Percentiles rank a stretch among this genome's conserved stretches.
Evolutionary conservation across 2,329 filamentous ascomycete genomes (phyloP).

Genomic region (Fusarium equiseti): DNA sequence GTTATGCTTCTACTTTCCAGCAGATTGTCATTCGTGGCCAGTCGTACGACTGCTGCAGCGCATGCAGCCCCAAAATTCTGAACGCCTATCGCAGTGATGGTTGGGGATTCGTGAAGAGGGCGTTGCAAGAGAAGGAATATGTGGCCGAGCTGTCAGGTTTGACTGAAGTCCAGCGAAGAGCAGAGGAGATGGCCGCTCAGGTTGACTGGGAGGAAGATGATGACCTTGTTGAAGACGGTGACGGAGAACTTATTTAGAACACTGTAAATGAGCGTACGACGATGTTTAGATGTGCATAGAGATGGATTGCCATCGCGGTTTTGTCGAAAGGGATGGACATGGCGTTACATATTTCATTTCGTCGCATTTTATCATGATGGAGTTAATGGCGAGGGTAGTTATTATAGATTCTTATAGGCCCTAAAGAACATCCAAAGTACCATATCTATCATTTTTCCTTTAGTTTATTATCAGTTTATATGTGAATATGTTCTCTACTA

Average conservation of each 20-base stretch:
- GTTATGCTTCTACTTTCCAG: slow-evolving; percentile 79
- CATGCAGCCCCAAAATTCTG: slow-evolving; percentile 79
- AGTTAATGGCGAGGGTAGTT: slow-evolving; percentile 4
- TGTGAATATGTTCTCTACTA: not conserved
- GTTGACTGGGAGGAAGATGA: slow-evolving; percentile 73
- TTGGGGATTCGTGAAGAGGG: slow-evolving; percentile 82
- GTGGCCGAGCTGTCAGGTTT: slow-evolving; percentile 81
- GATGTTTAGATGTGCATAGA: slow-evolving; percentile 5
- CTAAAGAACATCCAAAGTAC: not conserved
- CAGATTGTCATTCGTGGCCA: slow-evolving; percentile 79
- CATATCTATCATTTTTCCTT: not conserved
- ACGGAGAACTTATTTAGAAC: slow-evolving; percentile 34
- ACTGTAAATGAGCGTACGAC: not conserved
- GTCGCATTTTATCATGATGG: slow-evolving; percentile 1
- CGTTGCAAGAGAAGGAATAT: slow-evolving; percentile 80
- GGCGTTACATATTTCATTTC: slow-evolving; percentile 20
- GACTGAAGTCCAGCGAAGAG: slow-evolving; percentile 75
- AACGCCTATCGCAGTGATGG: slow-evolving; percentile 74
- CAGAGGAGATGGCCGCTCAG: slow-evolving; percentile 63
- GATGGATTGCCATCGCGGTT: slow-evolving; percentile 11
- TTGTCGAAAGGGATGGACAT: slow-evolving; percentile 6
- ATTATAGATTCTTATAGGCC: not conserved
- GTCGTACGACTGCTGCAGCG: slow-evolving; percentile 85
- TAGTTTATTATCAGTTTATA: not conserved
- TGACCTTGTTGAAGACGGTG: slow-evolving; percentile 52